Evolutionary conservation across 176 grass and related monocot genomes (phyloP).

Genomic region (Neostapfia colusana): DNA sequence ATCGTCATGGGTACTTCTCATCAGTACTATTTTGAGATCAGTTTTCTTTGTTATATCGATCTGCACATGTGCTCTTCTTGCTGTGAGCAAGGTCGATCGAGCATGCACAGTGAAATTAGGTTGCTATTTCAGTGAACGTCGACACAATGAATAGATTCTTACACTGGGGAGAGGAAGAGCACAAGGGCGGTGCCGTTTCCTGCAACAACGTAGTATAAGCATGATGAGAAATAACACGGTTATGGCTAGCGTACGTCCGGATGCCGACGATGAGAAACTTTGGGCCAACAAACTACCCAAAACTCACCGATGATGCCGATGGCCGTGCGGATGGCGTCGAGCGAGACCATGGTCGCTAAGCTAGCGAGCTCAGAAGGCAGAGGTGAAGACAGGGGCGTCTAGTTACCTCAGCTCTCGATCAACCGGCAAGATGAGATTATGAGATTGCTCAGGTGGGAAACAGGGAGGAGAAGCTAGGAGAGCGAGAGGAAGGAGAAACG

Average conservation of each 20-base stretch:
- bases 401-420: background rate
- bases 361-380: background rate
- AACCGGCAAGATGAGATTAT: background rate
- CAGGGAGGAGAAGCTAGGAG: background rate
- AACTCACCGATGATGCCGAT: constrained; percentile 75
- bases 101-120: no score
- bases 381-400: background rate
- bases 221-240: background rate
- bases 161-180: constrained; percentile 89
- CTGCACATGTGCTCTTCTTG: background rate
- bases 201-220: no score
- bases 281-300: no score
- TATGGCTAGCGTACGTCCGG: no score
- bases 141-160: constrained; percentile 35
- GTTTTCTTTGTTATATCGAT: background rate
- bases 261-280: no score
- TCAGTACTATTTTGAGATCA: no score
- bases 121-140: no score
- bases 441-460: background rate
- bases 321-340: constrained; percentile 65
- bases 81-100: no score
- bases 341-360: constrained; percentile 49
- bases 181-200: constrained; percentile 90
- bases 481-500: background rate
- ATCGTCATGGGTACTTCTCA: no score